Evolutionary conservation across 23 red algal species (phyloP).

Genomic region (Gracilaria domingensis): DNA sequence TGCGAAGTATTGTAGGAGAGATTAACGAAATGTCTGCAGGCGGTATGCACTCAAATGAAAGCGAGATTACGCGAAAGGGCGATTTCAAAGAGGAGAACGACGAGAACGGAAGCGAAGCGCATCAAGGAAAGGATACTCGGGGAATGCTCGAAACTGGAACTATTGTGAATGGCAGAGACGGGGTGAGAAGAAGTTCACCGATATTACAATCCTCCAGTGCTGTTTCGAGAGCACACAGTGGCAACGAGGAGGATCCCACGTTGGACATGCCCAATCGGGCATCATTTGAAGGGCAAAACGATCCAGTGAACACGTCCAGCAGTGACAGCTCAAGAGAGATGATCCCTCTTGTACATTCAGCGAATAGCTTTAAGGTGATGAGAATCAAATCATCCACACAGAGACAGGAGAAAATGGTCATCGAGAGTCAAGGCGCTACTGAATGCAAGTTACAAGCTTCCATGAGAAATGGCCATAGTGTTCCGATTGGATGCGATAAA

Average conservation of each 20-base stretch:
- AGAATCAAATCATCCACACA: conserved; percentile 8
- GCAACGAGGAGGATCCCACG: neutral
- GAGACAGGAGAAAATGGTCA: neutral
- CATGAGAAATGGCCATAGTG: neutral
- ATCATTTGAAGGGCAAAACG: neutral
- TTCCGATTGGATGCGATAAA: neutral
- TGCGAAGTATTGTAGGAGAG: neutral
- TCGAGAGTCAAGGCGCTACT: neutral
- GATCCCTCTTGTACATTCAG: conserved; percentile 7
- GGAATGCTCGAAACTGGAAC: neutral
- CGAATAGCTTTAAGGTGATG: neutral
- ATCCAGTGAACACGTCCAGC: neutral
- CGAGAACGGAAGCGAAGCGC: neutral
- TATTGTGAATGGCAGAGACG: neutral
- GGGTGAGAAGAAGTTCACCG: neutral
- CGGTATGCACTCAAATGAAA: neutral
- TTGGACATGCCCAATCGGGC: neutral
- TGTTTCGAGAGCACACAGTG: neutral
- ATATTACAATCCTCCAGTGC: neutral
- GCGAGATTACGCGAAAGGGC: neutral
- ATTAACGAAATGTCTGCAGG: neutral
- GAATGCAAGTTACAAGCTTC: neutral
- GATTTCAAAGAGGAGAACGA: neutral
- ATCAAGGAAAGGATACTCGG: neutral
- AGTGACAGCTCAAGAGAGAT: conserved; percentile 28